These are phyloP conservation scores for Clonostachys solani DNA, from an alignment of 2,329 filamentous ascomycete species.

Conservation along the genomic window DNA sequence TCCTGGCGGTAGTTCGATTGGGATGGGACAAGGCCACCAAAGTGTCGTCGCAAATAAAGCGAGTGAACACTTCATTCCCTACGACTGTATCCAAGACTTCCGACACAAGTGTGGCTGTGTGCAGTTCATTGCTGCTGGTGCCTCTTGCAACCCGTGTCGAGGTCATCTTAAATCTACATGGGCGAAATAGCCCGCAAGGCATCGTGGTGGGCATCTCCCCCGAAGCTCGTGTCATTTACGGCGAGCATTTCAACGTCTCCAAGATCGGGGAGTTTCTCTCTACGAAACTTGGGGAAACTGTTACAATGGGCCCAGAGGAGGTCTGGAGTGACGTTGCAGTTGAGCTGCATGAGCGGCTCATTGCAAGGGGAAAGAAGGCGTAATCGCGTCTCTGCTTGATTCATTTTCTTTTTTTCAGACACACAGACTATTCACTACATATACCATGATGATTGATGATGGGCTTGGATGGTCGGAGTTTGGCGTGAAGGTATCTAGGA, in stretches of 20 bases:
- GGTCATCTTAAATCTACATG: constrained; percentile 51
- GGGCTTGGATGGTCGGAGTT: no score
- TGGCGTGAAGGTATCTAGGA: no score
- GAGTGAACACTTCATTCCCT: constrained; percentile 60
- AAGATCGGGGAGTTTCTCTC: constrained; percentile 72
- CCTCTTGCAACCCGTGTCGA: constrained; percentile 66
- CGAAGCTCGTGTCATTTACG: constrained; percentile 65
- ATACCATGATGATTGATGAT: not conserved
- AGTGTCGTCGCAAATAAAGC: constrained; percentile 56
- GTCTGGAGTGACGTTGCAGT: constrained; percentile 51
- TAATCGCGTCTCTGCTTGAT: not conserved
- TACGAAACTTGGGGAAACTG: constrained; percentile 42
- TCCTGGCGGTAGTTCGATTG: constrained; percentile 55
- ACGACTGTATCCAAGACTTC: constrained; percentile 60
- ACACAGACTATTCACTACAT: not conserved
- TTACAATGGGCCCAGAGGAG: constrained; percentile 21
- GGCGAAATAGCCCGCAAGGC: constrained; percentile 31
- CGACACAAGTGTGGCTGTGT: constrained; percentile 62
- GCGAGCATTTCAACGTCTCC: constrained; percentile 70
- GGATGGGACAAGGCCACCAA: constrained; percentile 63
- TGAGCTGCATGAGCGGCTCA: constrained; percentile 49
- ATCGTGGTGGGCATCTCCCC: constrained; percentile 50
- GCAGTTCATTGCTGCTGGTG: constrained; percentile 56
- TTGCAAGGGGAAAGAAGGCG: constrained; percentile 48
- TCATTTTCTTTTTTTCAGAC: constrained; percentile 20